A percentile compares a stretch with the other conserved stretches of the same genome.
Conservation (phyloP, 352 stramenopile genomes). For the Phytophthora capsici region DNA sequence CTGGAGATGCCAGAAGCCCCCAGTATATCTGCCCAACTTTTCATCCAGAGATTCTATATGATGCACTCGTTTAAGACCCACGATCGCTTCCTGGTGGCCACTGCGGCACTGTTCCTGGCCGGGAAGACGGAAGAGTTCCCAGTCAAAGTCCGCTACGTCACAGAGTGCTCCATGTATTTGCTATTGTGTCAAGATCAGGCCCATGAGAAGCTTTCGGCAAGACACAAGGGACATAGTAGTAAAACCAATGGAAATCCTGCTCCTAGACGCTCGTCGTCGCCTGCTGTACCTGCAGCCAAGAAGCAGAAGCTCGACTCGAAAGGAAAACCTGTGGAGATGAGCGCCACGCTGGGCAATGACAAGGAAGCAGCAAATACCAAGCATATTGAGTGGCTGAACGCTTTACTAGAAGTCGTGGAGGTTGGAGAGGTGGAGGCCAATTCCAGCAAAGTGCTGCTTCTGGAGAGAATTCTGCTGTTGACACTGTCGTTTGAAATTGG, state of each 20-base stretch:
- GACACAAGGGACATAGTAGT: slow-evolving; percentile 16
- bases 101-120: slow-evolving; percentile 76
- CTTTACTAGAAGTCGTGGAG: slow-evolving; percentile 63
- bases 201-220: slow-evolving; percentile 34
- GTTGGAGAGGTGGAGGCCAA: slow-evolving; percentile 75
- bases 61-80: slow-evolving; percentile 79
- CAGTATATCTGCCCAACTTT: slow-evolving; percentile 64
- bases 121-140: slow-evolving; percentile 81
- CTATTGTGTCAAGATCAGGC: slow-evolving; percentile 54
- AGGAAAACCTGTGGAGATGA: slow-evolving; percentile 58
- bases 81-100: slow-evolving; percentile 82
- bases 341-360: slow-evolving; percentile 55
- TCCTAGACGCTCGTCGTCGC: slow-evolving; percentile 19
- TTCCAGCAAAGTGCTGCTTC: slow-evolving; percentile 63
- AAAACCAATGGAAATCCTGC: slow-evolving; percentile 19
- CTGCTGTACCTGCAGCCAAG: slow-evolving; percentile 22
- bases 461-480: slow-evolving; percentile 77
- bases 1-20: slow-evolving; percentile 69
- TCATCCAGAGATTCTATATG: slow-evolving; percentile 82
- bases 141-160: slow-evolving; percentile 80
- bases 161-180: slow-evolving; percentile 76
- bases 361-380: slow-evolving; percentile 61
- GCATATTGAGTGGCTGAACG: slow-evolving; percentile 71
- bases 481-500: slow-evolving; percentile 78
- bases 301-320: slow-evolving; percentile 39